Evolutionary conservation across 225 moss, liverwort and hornwort species (phyloP).

Genomic region (Ulota crispa): DNA sequence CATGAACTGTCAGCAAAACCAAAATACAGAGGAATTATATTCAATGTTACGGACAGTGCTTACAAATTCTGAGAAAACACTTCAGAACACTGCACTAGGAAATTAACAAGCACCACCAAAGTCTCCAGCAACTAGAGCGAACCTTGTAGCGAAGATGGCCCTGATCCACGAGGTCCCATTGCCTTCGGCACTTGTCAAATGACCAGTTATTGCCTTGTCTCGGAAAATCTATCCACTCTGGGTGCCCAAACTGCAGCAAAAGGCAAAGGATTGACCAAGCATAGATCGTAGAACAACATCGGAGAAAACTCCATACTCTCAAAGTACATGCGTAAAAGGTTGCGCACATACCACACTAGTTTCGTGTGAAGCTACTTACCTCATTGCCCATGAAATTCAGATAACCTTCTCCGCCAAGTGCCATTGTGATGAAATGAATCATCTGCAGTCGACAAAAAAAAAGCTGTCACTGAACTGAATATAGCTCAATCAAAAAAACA

Average conservation of each 20-base stretch:
- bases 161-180: slow-evolving; percentile 80
- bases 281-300: background rate
- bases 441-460: slow-evolving; percentile 48
- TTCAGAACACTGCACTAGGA: background rate
- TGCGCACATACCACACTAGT: background rate
- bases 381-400: slow-evolving; percentile 98
- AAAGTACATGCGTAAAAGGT: background rate
- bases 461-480: background rate
- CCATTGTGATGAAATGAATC: slow-evolving; percentile 92
- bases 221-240: slow-evolving; percentile 97
- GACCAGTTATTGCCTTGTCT: slow-evolving; percentile 91
- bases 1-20: slow-evolving; percentile 59
- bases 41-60: background rate
- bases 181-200: slow-evolving; percentile 85
- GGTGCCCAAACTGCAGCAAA: slow-evolving; percentile 80
- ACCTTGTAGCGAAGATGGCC: slow-evolving; percentile 89
- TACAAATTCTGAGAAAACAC: background rate
- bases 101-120: background rate
- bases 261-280: slow-evolving; percentile 14
- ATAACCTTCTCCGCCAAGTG: slow-evolving; percentile 91
- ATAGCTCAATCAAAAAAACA: background rate
- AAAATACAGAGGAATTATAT: background rate
- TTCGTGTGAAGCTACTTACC: slow-evolving; percentile 30
- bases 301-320: background rate
- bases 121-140: background rate